phyloP scores from a whole-genome alignment of 2,329 filamentous ascomycete genomes.

The Orbilia javanica region DNA sequence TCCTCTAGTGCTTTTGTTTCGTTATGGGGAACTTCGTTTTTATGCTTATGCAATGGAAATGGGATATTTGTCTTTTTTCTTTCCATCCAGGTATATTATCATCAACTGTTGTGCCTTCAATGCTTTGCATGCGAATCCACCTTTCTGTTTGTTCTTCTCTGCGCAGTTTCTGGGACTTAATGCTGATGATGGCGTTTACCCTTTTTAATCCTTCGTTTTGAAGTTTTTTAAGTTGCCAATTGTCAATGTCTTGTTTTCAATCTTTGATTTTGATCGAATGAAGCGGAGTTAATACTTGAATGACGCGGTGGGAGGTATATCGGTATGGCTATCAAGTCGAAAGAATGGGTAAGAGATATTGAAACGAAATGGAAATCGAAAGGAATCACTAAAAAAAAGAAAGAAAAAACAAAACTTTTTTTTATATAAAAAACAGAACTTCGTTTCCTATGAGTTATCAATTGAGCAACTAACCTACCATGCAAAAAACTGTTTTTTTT shows the following conservation, averaged over 20 bases:
- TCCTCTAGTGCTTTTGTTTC: neutral
- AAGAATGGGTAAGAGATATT: neutral
- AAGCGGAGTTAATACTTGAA: neutral
- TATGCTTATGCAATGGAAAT: neutral
- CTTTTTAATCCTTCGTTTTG: neutral
- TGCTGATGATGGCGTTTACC: conserved; percentile 9
- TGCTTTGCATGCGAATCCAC: neutral
- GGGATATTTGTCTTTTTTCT: neutral
- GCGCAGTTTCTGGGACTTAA: neutral
- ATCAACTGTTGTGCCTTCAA: neutral
- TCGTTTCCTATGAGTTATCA: neutral
- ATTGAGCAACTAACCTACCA: neutral
- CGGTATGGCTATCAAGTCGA: no score
- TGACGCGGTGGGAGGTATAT: neutral
- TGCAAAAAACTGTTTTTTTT: neutral
- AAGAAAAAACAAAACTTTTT: neutral
- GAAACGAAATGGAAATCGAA: no score
- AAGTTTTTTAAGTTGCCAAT: neutral
- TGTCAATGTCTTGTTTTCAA: neutral
- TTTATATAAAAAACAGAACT: neutral
- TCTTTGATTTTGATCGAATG: neutral
- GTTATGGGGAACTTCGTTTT: neutral
- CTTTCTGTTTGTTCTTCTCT: neutral
- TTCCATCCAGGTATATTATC: neutral
- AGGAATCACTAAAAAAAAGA: neutral